Conservation (phyloP, 2,329 filamentous ascomycete genomes). For the Ceratocystis alfenasii region DNA sequence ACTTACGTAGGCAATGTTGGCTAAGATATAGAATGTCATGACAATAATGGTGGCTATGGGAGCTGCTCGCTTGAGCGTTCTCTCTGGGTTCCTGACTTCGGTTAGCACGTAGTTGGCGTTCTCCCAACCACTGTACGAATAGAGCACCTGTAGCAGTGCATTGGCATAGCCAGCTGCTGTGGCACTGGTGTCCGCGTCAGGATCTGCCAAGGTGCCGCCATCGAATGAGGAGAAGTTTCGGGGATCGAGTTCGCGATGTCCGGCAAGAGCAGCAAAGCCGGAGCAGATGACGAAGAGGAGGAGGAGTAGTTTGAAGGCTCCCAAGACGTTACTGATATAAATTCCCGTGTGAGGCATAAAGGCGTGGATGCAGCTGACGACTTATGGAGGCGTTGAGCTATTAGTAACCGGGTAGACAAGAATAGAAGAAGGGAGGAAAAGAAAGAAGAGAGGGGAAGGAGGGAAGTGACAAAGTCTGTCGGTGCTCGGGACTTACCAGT, state of each 20-base stretch:
- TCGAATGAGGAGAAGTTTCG: constrained; percentile 45
- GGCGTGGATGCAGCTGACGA: constrained; percentile 34
- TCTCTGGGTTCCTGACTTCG: constrained; percentile 44
- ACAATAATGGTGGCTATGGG: constrained; percentile 41
- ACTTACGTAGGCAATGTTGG: constrained; percentile 46
- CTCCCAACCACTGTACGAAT: constrained; percentile 53
- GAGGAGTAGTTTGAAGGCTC: constrained; percentile 48
- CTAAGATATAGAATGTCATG: constrained; percentile 49
- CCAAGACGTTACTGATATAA: constrained; percentile 46
- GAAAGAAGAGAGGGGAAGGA: neutral
- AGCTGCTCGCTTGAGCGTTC: constrained; percentile 44
- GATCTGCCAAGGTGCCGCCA: constrained; percentile 27
- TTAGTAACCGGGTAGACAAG: neutral
- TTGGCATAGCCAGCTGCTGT: constrained; percentile 27
- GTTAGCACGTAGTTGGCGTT: constrained; percentile 51
- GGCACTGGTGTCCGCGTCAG: too few species aligned
- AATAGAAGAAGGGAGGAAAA: neutral
- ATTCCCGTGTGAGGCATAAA: constrained; percentile 46
- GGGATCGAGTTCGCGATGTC: constrained; percentile 38
- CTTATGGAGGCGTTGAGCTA: constrained; percentile 1
- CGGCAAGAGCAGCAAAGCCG: constrained; percentile 45
- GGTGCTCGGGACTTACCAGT: constrained; percentile 29
- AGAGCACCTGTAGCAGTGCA: constrained; percentile 46
- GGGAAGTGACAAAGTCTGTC: neutral
- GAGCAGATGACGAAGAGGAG: constrained; percentile 50